These are phyloP conservation scores for Diaporthe eres DNA, from an alignment of 2,329 filamentous ascomycete species.

Conservation along the genomic window DNA sequence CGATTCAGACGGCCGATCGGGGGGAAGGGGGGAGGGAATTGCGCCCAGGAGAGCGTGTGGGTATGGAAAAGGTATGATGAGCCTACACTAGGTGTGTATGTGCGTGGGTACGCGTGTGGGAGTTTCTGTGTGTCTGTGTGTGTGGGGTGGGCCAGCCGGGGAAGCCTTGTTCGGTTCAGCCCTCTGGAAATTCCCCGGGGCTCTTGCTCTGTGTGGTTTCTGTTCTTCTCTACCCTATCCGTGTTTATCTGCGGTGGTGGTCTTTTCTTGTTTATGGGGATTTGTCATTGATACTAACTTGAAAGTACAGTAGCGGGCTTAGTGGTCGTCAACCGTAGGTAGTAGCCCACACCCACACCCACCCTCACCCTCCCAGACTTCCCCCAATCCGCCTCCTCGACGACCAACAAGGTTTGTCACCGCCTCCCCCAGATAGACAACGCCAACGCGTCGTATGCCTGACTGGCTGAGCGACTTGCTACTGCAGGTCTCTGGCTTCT, in stretches of 20 bases:
- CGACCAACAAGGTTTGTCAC: constrained; percentile 28
- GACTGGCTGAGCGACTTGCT: constrained; percentile 9
- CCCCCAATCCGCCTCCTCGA: constrained; percentile 11
- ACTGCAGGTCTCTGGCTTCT: neutral
- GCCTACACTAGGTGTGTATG: neutral
- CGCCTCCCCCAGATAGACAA: constrained; percentile 10
- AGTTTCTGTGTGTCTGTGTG: neutral
- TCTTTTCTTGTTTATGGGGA: neutral
- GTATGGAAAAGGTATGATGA: neutral
- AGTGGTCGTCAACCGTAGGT: neutral
- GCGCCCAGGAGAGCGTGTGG: constrained; percentile 9
- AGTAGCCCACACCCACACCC: neutral
- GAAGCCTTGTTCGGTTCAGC: constrained; percentile 30
- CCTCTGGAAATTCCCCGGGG: constrained; percentile 19
- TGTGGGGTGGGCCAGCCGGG: neutral
- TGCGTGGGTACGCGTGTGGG: neutral
- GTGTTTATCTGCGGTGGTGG: neutral
- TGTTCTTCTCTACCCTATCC: neutral
- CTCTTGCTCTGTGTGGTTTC: neutral
- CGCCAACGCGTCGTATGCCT: neutral
- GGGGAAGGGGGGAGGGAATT: neutral
- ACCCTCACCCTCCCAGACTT: neutral
- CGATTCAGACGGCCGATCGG: constrained; percentile 1
- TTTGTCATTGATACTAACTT: constrained; percentile 25
- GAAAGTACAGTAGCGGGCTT: neutral